A percentile compares a stretch with the other conserved stretches of the same genome.
Evolutionary conservation across 2,329 filamentous ascomycete genomes (phyloP).

Genomic region (Zymoseptoria crescenta): DNA sequence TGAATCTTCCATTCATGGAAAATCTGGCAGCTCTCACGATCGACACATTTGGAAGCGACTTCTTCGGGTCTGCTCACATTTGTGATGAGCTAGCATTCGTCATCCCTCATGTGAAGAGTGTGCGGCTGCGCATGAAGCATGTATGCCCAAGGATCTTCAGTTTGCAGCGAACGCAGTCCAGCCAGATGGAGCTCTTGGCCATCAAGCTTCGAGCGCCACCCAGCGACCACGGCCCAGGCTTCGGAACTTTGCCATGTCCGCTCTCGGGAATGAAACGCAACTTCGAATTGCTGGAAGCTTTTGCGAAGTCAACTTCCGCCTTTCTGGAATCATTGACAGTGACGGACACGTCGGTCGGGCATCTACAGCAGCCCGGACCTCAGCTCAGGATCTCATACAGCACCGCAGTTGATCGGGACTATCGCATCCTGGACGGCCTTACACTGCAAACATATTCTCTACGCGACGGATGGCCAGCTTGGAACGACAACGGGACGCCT

Average conservation of each 20-base stretch:
- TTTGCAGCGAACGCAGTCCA: neutral
- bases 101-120: conserved; percentile 7
- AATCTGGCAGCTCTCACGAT: conserved; percentile 4
- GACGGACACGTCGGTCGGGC: too few relatives aligned
- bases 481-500: conserved; percentile 4
- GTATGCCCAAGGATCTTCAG: conserved; percentile 6
- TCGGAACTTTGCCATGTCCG: neutral
- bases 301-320: neutral
- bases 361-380: neutral
- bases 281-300: neutral
- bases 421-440: neutral
- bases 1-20: conserved; percentile 6
- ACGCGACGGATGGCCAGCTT: neutral
- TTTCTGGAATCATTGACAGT: neutral
- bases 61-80: conserved; percentile 2
- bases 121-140: conserved; percentile 7
- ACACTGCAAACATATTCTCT: neutral
- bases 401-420: neutral
- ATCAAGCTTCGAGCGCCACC: conserved; percentile 5
- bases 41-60: conserved; percentile 5
- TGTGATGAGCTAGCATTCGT: conserved; percentile 7
- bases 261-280: neutral
- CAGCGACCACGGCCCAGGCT: neutral
- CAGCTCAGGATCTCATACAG: neutral
- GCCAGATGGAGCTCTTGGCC: conserved; percentile 7